A percentile compares a stretch with the other conserved stretches of the same genome.
These are phyloP conservation scores for Selaginella tamariscina DNA, from an alignment of 75 land plant species.

Conservation along the genomic window DNA sequence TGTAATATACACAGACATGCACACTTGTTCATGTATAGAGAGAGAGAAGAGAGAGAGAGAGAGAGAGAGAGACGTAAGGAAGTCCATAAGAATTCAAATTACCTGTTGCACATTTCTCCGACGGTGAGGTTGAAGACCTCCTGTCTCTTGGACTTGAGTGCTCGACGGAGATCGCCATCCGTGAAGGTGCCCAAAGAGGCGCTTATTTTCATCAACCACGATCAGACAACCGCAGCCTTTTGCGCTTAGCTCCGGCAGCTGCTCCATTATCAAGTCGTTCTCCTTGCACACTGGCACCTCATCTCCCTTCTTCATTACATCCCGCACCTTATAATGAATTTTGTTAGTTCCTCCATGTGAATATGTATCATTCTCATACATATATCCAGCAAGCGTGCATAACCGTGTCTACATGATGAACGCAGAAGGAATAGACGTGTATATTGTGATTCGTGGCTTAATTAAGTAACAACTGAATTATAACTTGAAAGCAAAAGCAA, in stretches of 20 bases:
- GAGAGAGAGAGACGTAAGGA: neutral
- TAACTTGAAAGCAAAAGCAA: too few relatives aligned
- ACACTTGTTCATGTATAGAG: too few relatives aligned
- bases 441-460: too few relatives aligned
- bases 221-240: constrained; percentile 98
- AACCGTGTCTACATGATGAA: too few relatives aligned
- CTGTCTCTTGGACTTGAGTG: constrained; percentile 76
- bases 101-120: constrained; percentile 95
- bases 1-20: too few relatives aligned
- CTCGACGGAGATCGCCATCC: constrained; percentile 92
- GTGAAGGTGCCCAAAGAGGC: constrained; percentile 84
- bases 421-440: too few relatives aligned
- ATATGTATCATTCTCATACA: too few relatives aligned
- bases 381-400: too few relatives aligned
- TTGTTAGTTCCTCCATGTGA: too few relatives aligned
- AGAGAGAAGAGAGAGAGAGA: neutral
- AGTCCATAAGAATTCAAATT: neutral
- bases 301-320: constrained; percentile 83
- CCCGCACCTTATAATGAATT: constrained; percentile 90
- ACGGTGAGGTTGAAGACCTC: constrained; percentile 76
- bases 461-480: too few relatives aligned
- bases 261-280: constrained; percentile 86
- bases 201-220: constrained; percentile 56
- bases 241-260: constrained; percentile 74
- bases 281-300: constrained; percentile 79